phyloP scores from a whole-genome alignment of 768 basidiomycete species.

The Phylloporus rhodoxanthus region DNA sequence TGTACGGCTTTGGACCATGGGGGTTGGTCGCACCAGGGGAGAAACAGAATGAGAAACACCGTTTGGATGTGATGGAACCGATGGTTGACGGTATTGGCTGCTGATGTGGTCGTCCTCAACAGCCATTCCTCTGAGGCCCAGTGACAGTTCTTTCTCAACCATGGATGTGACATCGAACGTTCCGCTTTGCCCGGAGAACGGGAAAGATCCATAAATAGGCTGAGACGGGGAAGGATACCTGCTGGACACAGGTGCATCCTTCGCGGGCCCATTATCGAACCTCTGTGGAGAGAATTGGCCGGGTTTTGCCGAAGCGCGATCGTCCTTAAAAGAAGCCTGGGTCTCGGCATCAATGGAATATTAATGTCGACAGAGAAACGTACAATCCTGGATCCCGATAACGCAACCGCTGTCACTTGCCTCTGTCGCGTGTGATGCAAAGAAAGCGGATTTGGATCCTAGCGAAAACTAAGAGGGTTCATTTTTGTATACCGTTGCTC shows the following conservation, averaged over 20 bases:
- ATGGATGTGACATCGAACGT: conserved; percentile 36
- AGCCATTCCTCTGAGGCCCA: conserved; percentile 55
- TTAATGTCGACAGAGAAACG: conserved; percentile 9
- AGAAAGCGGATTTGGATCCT: conserved; percentile 41
- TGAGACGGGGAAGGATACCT: conserved; percentile 49
- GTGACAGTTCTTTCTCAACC: conserved; percentile 50
- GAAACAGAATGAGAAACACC: conserved; percentile 26
- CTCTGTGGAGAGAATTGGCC: conserved; percentile 51
- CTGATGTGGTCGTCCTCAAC: conserved; percentile 49
- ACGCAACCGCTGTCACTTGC: conserved; percentile 34
- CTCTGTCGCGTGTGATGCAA: conserved; percentile 44
- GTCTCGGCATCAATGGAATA: conserved; percentile 15
- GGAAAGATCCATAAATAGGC: conserved; percentile 28
- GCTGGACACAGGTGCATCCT: conserved; percentile 33
- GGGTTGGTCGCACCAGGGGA: conserved; percentile 39
- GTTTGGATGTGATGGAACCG: conserved; percentile 25
- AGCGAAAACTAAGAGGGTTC: conserved; percentile 12
- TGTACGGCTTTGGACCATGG: conserved; percentile 40
- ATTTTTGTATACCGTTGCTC: conserved; percentile 1
- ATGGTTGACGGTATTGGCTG: conserved; percentile 36
- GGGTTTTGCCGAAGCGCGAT: conserved; percentile 41
- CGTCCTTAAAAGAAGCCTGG: conserved; percentile 35
- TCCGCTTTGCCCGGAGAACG: conserved; percentile 28
- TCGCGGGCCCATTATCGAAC: conserved; percentile 43
- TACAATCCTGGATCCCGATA: conserved; percentile 40